A percentile compares a stretch with the other conserved stretches of the same genome.
Evolutionary conservation across 257 asterid genomes (phyloP).

Genomic region (Catharanthus roseus): DNA sequence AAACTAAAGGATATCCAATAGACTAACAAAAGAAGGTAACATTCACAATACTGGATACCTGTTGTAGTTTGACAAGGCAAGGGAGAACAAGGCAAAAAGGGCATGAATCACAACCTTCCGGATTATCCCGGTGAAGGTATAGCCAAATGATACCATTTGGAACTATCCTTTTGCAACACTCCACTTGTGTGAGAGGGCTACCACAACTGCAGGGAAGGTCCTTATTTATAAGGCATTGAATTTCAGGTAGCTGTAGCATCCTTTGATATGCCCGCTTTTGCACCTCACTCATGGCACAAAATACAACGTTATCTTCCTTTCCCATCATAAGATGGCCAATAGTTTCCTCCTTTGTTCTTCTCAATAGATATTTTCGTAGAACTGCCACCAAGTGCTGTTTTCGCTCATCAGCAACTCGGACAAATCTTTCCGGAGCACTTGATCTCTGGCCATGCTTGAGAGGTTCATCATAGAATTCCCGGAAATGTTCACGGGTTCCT

Average conservation of each 20-base stretch:
- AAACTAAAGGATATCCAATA: not conserved
- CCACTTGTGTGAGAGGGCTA: conserved; percentile 86
- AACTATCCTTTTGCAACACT: conserved; percentile 78
- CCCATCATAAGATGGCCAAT: conserved; percentile 98
- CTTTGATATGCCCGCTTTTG: conserved; percentile 85
- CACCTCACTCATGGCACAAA: conserved; percentile 87
- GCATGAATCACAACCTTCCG: conserved; percentile 93
- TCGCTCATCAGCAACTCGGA: conserved; percentile 70
- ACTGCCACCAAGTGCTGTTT: conserved; percentile 74
- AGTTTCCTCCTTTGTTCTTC: conserved; percentile 96
- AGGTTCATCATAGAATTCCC: conserved; percentile 93
- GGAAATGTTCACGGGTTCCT: conserved; percentile 89
- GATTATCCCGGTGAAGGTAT: conserved; percentile 73
- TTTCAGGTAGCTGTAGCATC: conserved; percentile 73
- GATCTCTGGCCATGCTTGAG: conserved; percentile 95
- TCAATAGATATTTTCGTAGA: conserved; percentile 62
- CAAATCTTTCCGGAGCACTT: conserved; percentile 75
- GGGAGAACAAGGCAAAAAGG: conserved; percentile 98
- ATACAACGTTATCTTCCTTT: conserved; percentile 91
- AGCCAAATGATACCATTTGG: conserved; percentile 87
- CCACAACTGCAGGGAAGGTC: conserved; percentile 89
- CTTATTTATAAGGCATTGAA: conserved; percentile 83
- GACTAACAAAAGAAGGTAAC: not conserved
- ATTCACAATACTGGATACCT: conserved; percentile 36
- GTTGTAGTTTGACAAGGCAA: conserved; percentile 90